A percentile compares a stretch with the other conserved stretches of the same genome.
These are phyloP conservation scores for Cudoniella acicularis DNA, from an alignment of 495 filamentous ascomycete species.

Conservation along the genomic window DNA sequence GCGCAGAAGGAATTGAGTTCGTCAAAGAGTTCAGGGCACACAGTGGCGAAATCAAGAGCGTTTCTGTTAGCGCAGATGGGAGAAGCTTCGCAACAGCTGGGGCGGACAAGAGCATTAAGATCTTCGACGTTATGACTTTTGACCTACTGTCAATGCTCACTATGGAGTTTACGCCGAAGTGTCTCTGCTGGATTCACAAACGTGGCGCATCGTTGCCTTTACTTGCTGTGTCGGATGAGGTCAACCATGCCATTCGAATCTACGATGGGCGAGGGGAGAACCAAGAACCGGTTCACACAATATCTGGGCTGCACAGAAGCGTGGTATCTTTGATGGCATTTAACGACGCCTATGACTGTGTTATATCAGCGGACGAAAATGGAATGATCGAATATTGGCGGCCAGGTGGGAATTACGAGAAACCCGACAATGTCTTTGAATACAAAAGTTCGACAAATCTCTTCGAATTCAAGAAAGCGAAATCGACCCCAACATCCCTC, in stretches of 20 bases:
- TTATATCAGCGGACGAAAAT: slow-evolving; percentile 79
- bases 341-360: slow-evolving; percentile 86
- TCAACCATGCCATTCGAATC: slow-evolving; percentile 65
- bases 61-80: slow-evolving; percentile 82
- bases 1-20: slow-evolving; percentile 85
- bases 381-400: slow-evolving; percentile 98
- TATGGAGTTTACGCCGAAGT: slow-evolving; percentile 68
- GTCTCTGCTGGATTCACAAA: slow-evolving; percentile 89
- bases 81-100: slow-evolving; percentile 92
- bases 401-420: slow-evolving; percentile 75
- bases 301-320: slow-evolving; percentile 71
- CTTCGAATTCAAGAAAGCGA: slow-evolving; percentile 96
- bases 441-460: slow-evolving; percentile 90
- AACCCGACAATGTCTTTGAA: slow-evolving; percentile 86
- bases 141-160: slow-evolving; percentile 80
- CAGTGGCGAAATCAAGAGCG: slow-evolving; percentile 74
- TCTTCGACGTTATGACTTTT: slow-evolving; percentile 95
- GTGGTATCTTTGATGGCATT: slow-evolving; percentile 81
- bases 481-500: slow-evolving; percentile 79
- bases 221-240: slow-evolving; percentile 83
- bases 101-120: slow-evolving; percentile 81
- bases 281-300: slow-evolving; percentile 64
- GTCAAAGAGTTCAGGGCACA: slow-evolving; percentile 97
- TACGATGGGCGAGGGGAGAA: slow-evolving; percentile 86
- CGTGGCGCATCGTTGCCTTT: slow-evolving; percentile 83